These are phyloP conservation scores for Populus tomentosa DNA, from an alignment of 441 rosid genomes.

Conservation along the genomic window DNA sequence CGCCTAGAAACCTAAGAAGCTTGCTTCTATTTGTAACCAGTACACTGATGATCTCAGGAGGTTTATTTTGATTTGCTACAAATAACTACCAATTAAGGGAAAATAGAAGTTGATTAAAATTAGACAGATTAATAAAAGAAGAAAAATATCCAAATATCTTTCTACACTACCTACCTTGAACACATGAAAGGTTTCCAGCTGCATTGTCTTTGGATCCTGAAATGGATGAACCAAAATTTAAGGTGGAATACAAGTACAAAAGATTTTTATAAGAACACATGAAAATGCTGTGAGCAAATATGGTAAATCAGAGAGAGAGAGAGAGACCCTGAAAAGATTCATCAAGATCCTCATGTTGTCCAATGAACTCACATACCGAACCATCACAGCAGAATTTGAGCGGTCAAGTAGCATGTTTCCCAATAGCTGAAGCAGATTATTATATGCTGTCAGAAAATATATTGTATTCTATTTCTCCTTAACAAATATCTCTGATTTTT, in stretches of 20 bases:
- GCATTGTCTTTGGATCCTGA: conserved; percentile 57
- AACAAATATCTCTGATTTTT: not conserved
- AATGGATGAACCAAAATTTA: conserved; percentile 4
- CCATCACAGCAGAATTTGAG: conserved; percentile 67
- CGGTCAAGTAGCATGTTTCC: conserved; percentile 82
- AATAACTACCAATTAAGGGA: conserved; percentile 34
- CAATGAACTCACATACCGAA: conserved; percentile 69
- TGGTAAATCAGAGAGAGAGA: no score
- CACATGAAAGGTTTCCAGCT: conserved; percentile 58
- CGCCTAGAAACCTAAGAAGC: conserved; percentile 48
- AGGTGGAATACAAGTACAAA: not conserved
- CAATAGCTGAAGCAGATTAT: conserved; percentile 37
- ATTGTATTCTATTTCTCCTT: not conserved
- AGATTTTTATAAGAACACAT: not conserved
- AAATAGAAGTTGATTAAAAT: not conserved
- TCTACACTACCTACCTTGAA: conserved; percentile 36
- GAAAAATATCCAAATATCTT: not conserved
- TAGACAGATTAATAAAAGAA: not conserved
- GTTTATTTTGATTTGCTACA: conserved; percentile 62
- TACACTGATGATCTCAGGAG: conserved; percentile 42
- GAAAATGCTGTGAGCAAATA: not conserved
- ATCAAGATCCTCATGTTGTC: conserved; percentile 78
- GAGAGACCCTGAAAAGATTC: conserved; percentile 55
- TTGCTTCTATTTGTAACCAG: conserved; percentile 48
- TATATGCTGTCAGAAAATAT: not conserved